Base-by-base conservation (phyloP, 2,329 filamentous ascomycete genomes). In the Colletotrichum cereale region DNA sequence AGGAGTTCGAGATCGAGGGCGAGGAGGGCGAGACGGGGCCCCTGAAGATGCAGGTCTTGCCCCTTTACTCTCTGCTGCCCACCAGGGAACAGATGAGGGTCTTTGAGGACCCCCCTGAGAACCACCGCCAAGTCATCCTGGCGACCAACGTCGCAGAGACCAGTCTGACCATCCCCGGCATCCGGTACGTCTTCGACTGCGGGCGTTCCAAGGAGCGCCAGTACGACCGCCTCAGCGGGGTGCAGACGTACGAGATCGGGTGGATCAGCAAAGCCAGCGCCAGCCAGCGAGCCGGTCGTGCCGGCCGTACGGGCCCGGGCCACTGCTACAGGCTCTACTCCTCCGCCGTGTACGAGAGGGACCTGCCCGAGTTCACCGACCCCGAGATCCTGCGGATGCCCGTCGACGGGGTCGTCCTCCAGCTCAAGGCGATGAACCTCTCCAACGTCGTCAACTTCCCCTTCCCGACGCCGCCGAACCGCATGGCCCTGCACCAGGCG, bases 261-360 rank as follows among this genome's bases (percentile, higher is more conserved):
- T 99, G 96, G 94, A 97, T 98, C 79, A 98, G 95, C 84, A 98
- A 99, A 83, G 96, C 96, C 36, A 97, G 94, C 79, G 96, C 96
- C 10, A 93, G 91, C 75, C 96, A 99, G 82, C 89, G 96, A 79
- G 91, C 94, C 71, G 96, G 96, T 83, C 94, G 96, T 87, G 96
- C 96, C 68, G 96, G 97, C 74, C 92, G 96, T 86, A 99, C 96
- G 5, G 96, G 95, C 0, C 95, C 96, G 1, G 96, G 96, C 10
- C 97, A 99, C 82, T 98, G 96, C 82, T 99, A 98, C 83, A 87
- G 95, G 67, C 83, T 99, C 5, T 99, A 97, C 82, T 98, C 95
- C 0, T 97, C 95, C 16, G 96, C 96, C 0, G 92, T 99, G 0
- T 99, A 93, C 77, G 96, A 96, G 82, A 88, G 94, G 68, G 95